Conservation (phyloP, 345 rosid species). For the Durio zibethinus region DNA sequence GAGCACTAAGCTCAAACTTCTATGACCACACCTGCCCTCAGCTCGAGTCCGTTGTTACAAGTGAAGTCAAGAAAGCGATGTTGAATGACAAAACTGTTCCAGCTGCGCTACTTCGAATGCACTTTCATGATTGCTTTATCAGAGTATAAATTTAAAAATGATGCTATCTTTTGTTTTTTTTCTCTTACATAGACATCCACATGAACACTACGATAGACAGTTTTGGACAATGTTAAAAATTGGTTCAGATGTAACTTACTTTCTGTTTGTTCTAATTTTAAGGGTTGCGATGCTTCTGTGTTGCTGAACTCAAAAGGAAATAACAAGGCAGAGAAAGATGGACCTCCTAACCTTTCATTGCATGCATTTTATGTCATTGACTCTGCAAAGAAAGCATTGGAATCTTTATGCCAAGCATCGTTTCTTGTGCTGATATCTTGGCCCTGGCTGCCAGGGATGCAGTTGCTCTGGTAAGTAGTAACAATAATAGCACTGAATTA, state of each 20-base stretch:
- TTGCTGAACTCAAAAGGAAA: conserved; percentile 61
- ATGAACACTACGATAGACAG: not conserved
- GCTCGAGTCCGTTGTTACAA: conserved; percentile 48
- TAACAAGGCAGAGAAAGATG: conserved; percentile 79
- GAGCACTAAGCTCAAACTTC: conserved; percentile 54
- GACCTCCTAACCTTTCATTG: conserved; percentile 83
- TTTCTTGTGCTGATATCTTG: conserved; percentile 88
- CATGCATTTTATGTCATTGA: conserved; percentile 88
- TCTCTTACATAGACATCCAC: not conserved
- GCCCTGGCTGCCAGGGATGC: conserved; percentile 88
- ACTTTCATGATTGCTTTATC: conserved; percentile 80
- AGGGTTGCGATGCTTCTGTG: conserved; percentile 95
- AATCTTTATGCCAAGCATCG: conserved; percentile 68
- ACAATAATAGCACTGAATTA: not conserved
- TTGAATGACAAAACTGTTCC: conserved; percentile 68
- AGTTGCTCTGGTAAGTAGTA: conserved; percentile 52
- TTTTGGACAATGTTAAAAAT: not conserved
- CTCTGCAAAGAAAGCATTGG: conserved; percentile 71
- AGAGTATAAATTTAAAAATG: conserved; percentile 32
- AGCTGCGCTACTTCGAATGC: conserved; percentile 84
- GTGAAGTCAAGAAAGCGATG: conserved; percentile 60
- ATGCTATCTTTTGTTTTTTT: not conserved
- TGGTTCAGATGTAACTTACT: not conserved
- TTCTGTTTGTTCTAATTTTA: not conserved
- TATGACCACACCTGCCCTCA: conserved; percentile 59